Conservation (phyloP, 768 basidiomycete genomes). For the Trametes gibbosa region DNA sequence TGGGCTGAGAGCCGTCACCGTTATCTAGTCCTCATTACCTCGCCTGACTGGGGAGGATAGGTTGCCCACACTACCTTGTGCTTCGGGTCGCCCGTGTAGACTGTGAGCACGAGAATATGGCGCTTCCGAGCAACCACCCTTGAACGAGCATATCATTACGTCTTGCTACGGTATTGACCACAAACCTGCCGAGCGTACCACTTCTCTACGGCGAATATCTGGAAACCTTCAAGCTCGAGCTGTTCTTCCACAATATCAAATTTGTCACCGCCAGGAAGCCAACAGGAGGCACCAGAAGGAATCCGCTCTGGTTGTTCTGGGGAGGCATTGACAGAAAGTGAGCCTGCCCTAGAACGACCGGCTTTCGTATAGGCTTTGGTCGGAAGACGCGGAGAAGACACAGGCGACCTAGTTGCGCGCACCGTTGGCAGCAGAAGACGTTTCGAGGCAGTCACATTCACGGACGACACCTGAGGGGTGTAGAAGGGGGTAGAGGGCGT, state of each 20-base stretch:
- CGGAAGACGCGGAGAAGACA: constrained; percentile 10
- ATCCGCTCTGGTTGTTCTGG: constrained; percentile 20
- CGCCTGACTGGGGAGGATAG: background rate
- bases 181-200: constrained; percentile 46
- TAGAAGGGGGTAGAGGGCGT: constrained; percentile 17
- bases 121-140: constrained; percentile 71
- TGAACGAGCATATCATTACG: background rate
- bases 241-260: constrained; percentile 50
- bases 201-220: constrained; percentile 85
- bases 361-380: constrained; percentile 19
- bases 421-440: constrained; percentile 29
- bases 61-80: constrained; percentile 47
- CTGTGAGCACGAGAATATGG: constrained; percentile 59
- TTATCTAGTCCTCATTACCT: constrained; percentile 42
- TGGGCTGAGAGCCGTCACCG: constrained; percentile 55
- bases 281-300: constrained; percentile 17
- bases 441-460: constrained; percentile 10
- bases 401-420: constrained; percentile 7
- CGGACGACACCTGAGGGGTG: constrained; percentile 19
- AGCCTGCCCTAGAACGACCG: constrained; percentile 24
- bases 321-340: constrained; percentile 18
- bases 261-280: constrained; percentile 45
- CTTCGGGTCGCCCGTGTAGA: constrained; percentile 72
- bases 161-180: background rate
- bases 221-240: constrained; percentile 59